phyloP scores from a whole-genome alignment of 345 rosid genomes.

The Murraya koenigii region DNA sequence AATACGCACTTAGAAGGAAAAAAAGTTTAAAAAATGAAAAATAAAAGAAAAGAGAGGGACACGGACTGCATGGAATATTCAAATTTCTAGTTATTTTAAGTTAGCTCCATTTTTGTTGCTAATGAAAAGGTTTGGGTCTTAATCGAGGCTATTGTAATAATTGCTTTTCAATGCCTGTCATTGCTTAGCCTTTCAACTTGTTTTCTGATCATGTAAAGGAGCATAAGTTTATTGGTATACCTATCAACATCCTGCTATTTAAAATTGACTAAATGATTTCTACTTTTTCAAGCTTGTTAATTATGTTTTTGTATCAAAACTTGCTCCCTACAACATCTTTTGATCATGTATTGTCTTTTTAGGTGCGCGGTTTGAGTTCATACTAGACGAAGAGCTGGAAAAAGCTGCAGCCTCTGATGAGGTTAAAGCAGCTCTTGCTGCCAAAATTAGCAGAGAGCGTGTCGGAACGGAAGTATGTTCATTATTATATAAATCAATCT shows the following conservation, averaged over 20 bases:
- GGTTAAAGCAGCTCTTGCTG: conserved; percentile 77
- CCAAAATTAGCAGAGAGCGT: conserved; percentile 91
- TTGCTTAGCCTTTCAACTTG: neutral
- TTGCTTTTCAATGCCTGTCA: neutral
- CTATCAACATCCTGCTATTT: neutral
- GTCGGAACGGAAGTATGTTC: conserved; percentile 79
- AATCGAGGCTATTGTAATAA: neutral
- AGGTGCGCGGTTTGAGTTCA: conserved; percentile 89
- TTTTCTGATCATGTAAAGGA: neutral
- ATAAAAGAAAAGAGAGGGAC: too few relatives aligned
- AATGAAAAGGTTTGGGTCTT: neutral
- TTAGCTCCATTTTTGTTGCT: neutral
- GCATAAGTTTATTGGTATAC: neutral
- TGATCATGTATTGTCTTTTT: conserved; percentile 28
- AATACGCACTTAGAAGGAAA: neutral
- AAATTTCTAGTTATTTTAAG: neutral
- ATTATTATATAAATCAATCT: neutral
- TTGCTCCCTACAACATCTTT: neutral
- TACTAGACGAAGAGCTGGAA: conserved; percentile 69
- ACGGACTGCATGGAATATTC: neutral
- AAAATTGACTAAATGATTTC: neutral
- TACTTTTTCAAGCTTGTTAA: neutral
- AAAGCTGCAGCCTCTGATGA: conserved; percentile 72
- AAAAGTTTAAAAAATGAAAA: neutral
- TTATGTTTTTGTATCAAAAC: neutral